phyloP scores from a whole-genome alignment of 1,284 basidiomycete species.

The Gastroboletus turbinatus region DNA sequence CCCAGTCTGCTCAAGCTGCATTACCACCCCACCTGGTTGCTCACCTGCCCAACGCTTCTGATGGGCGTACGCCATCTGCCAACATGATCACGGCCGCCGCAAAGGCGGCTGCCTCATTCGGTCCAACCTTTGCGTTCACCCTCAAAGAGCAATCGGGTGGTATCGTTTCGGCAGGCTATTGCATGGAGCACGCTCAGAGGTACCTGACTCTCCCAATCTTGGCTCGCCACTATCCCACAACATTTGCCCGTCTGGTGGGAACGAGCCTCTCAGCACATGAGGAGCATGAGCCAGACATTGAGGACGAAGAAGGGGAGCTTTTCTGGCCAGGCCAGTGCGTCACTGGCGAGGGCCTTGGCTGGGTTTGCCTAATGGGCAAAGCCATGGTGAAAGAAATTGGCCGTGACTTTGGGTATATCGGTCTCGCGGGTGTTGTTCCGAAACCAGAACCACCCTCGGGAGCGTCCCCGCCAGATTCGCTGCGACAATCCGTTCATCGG shows the following conservation, averaged over 20 bases:
- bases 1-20: slow-evolving; percentile 25
- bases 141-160: slow-evolving; percentile 50
- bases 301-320: slow-evolving; percentile 77
- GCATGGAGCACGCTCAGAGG: slow-evolving; percentile 51
- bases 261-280: slow-evolving; percentile 60
- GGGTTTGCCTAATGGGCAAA: slow-evolving; percentile 77
- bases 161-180: slow-evolving; percentile 44
- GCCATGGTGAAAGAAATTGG: slow-evolving; percentile 80
- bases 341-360: slow-evolving; percentile 72
- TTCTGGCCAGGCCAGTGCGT: slow-evolving; percentile 73
- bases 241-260: slow-evolving; percentile 67
- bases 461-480: slow-evolving; percentile 30
- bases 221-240: slow-evolving; percentile 67
- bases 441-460: slow-evolving; percentile 45
- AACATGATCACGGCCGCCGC: slow-evolving; percentile 32
- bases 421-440: slow-evolving; percentile 65
- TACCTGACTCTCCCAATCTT: slow-evolving; percentile 62
- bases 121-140: slow-evolving; percentile 36
- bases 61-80: slow-evolving; percentile 29
- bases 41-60: slow-evolving; percentile 31
- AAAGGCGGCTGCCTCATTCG: slow-evolving; percentile 31
- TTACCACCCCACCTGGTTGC: slow-evolving; percentile 29
- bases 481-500: slow-evolving; percentile 35
- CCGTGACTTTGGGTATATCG: slow-evolving; percentile 66
- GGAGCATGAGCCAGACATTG: slow-evolving; percentile 75